Evolutionary conservation across 176 grass and related monocot genomes (phyloP).

Genomic region (Cenchrus purpureus): DNA sequence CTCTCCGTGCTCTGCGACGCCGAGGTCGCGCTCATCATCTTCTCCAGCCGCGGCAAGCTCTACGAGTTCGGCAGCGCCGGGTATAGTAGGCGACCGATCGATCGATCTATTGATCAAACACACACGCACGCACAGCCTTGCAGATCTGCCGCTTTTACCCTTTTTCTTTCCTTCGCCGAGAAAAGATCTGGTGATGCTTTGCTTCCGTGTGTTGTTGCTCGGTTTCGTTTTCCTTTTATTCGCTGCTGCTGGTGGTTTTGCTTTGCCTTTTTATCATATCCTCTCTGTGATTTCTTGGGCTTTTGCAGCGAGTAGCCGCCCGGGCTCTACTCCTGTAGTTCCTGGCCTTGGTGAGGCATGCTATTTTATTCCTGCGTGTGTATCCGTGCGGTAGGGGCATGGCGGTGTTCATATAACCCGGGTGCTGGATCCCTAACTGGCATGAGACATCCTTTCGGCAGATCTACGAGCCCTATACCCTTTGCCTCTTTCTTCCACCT

Average conservation of each 20-base stretch:
- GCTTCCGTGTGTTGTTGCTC: neutral
- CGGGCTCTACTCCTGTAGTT: constrained; percentile 30
- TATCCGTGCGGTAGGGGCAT: constrained; percentile 44
- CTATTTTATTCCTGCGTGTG: constrained; percentile 49
- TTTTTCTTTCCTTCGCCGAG: neutral
- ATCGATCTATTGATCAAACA: neutral
- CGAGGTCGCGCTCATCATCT: constrained; percentile 94
- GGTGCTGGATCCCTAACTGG: constrained; percentile 46
- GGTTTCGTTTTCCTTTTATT: neutral
- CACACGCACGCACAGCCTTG: neutral
- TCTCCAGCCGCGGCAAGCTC: constrained; percentile 94
- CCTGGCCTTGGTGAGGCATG: constrained; percentile 2
- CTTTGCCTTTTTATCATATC: neutral
- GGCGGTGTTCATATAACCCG: constrained; percentile 53
- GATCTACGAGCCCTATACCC: constrained; percentile 57
- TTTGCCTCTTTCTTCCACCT: constrained; percentile 55
- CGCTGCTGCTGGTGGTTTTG: neutral
- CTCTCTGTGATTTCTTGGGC: constrained; percentile 27
- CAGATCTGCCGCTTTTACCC: constrained; percentile 21
- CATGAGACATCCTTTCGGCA: constrained; percentile 42
- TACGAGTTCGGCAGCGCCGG: constrained; percentile 91
- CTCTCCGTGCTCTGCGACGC: constrained; percentile 95
- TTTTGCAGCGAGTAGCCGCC: constrained; percentile 4
- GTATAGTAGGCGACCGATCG: constrained; percentile 25
- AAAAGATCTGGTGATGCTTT: constrained; percentile 27